Evolutionary conservation across 345 rosid genomes (phyloP).

Genomic region (Kernera saxatilis): DNA sequence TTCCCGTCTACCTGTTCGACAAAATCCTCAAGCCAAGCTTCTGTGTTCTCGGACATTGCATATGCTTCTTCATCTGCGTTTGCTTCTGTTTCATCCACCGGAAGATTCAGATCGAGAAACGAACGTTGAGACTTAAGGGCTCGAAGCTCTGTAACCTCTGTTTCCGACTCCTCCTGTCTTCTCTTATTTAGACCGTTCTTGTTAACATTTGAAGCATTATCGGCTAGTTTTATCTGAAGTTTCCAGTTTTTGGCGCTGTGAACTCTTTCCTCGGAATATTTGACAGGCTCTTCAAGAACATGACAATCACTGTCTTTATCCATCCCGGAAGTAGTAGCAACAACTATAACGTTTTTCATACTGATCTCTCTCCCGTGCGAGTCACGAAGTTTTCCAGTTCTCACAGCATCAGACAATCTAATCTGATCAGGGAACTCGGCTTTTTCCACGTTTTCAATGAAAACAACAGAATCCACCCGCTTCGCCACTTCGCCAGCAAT

Average conservation of each 20-base stretch:
- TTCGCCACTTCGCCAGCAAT: conserved; percentile 46
- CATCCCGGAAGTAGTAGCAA: conserved; percentile 29
- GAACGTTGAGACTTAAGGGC: conserved; percentile 35
- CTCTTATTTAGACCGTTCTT: conserved; percentile 26
- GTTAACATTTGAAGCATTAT: conserved; percentile 7
- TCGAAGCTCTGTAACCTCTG: conserved; percentile 34
- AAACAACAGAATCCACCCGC: conserved; percentile 49
- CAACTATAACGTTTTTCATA: conserved; percentile 40
- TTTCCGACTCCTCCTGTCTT: conserved; percentile 17
- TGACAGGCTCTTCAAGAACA: conserved; percentile 12
- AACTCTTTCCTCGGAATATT: conserved; percentile 46
- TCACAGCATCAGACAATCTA: conserved; percentile 49
- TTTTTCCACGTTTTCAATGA: conserved; percentile 62
- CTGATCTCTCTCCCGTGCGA: conserved; percentile 49
- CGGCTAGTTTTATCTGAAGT: conserved; percentile 38
- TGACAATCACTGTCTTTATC: conserved; percentile 6
- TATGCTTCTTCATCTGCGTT: conserved; percentile 26
- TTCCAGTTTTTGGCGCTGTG: conserved; percentile 49
- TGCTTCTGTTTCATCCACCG: conserved; percentile 45
- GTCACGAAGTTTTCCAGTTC: conserved; percentile 52
- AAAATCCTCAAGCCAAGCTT: conserved; percentile 55
- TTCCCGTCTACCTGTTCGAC: conserved; percentile 43
- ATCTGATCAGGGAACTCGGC: conserved; percentile 44
- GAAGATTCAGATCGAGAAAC: conserved; percentile 61
- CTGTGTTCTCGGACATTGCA: conserved; percentile 40